Percentiles rank a stretch among this genome's conserved stretches.
Conservation (phyloP, 2,329 filamentous ascomycete species). For the Daldinia sp. region DNA sequence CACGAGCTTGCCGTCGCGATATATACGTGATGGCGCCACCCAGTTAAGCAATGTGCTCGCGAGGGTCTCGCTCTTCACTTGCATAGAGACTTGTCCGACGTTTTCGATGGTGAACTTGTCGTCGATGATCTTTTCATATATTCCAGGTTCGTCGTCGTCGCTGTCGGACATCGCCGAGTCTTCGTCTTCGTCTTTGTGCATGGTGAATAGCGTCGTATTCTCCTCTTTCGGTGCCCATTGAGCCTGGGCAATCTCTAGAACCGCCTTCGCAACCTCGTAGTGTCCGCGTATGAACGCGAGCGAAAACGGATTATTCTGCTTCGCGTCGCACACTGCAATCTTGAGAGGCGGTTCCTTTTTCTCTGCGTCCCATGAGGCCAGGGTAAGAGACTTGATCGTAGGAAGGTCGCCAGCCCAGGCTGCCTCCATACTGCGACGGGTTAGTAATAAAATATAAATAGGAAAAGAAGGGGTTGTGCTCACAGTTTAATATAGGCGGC, state of each 20-base stretch:
- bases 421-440: conserved; percentile 71
- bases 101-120: conserved; percentile 81
- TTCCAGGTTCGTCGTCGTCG: conserved; percentile 57
- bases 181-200: conserved; percentile 54
- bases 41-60: conserved; percentile 66
- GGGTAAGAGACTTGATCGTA: conserved; percentile 73
- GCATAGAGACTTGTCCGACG: conserved; percentile 75
- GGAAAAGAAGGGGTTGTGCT: conserved; percentile 50
- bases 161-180: conserved; percentile 43
- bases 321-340: conserved; percentile 68
- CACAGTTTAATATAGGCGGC: conserved; percentile 73
- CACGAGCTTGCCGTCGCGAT: conserved; percentile 50
- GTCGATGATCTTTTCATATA: conserved; percentile 69
- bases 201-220: conserved; percentile 63
- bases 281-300: conserved; percentile 77
- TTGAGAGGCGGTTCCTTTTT: conserved; percentile 70
- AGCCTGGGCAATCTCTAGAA: conserved; percentile 76
- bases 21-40: conserved; percentile 52
- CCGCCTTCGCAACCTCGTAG: conserved; percentile 69
- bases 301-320: conserved; percentile 70
- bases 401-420: conserved; percentile 77
- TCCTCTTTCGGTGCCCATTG: conserved; percentile 71
- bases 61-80: conserved; percentile 73
- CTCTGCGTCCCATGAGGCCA: conserved; percentile 68
- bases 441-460: conserved; percentile 41